Evolutionary conservation across 768 basidiomycete genomes (phyloP).

Genomic region (Russula olivacea): DNA sequence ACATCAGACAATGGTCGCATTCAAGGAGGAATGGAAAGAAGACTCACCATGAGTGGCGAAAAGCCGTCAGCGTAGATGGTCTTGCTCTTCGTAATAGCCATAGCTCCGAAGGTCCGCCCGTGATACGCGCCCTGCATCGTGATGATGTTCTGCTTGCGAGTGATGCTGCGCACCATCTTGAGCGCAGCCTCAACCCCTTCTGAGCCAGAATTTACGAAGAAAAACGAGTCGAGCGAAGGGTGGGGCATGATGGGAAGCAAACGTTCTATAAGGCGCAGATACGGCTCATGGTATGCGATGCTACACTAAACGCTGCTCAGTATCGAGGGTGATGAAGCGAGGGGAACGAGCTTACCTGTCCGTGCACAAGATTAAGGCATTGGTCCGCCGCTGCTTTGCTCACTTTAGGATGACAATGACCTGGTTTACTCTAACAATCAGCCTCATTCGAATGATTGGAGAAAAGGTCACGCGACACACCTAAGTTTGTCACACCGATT

Average conservation of each 20-base stretch:
- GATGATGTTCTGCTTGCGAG: constrained; percentile 83
- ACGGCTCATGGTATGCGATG: constrained; percentile 82
- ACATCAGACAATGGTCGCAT: background rate
- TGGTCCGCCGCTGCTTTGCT: constrained; percentile 87
- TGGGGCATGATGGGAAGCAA: constrained; percentile 88
- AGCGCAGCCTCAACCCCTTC: constrained; percentile 89
- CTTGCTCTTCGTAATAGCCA: constrained; percentile 92
- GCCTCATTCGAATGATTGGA: background rate
- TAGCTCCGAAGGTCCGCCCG: constrained; percentile 88
- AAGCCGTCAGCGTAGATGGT: constrained; percentile 79
- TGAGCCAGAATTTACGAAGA: constrained; percentile 95
- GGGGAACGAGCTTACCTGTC: constrained; percentile 45
- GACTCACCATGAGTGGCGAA: constrained; percentile 51
- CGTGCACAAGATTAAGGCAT: constrained; percentile 73
- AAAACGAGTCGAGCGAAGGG: constrained; percentile 88
- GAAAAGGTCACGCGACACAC: background rate
- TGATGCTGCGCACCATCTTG: constrained; percentile 77
- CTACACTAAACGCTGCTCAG: constrained; percentile 52
- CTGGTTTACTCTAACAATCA: constrained; percentile 34
- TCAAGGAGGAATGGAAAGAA: background rate
- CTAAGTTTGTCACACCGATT: constrained; percentile 25
- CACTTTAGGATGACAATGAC: constrained; percentile 83
- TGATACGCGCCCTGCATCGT: constrained; percentile 92
- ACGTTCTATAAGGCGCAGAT: constrained; percentile 79
- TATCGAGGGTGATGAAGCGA: background rate